Percentiles rank a stretch among this genome's conserved stretches.
phyloP scores from a whole-genome alignment of 2,329 filamentous ascomycete species.

The Sarocladiaceae sp. region DNA sequence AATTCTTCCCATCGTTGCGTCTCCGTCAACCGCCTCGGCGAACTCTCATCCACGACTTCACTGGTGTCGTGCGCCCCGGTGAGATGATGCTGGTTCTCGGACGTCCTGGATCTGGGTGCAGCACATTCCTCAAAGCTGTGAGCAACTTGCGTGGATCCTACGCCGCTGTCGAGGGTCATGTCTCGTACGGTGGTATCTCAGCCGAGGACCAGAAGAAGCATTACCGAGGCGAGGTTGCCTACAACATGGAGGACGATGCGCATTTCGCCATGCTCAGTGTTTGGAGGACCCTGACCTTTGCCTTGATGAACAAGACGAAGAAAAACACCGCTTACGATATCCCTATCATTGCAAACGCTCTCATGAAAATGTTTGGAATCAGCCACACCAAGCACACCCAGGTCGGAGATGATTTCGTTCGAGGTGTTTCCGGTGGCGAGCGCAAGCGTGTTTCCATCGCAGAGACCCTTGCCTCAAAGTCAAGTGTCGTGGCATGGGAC shows the following conservation, averaged over 20 bases:
- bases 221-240: slow-evolving; percentile 71
- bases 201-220: slow-evolving; percentile 60
- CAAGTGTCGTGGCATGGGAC: slow-evolving; percentile 71
- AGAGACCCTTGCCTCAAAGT: slow-evolving; percentile 68
- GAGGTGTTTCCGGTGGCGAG: slow-evolving; percentile 75
- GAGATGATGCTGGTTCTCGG: slow-evolving; percentile 47
- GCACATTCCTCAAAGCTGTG: slow-evolving; percentile 70
- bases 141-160: slow-evolving; percentile 63
- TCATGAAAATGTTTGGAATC: slow-evolving; percentile 75
- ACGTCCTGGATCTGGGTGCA: slow-evolving; percentile 67
- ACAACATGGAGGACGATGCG: slow-evolving; percentile 70
- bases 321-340: slow-evolving; percentile 59
- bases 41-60: slow-evolving; percentile 25
- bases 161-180: slow-evolving; percentile 60
- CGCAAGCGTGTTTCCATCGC: slow-evolving; percentile 74
- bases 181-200: slow-evolving; percentile 65
- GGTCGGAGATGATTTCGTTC: slow-evolving; percentile 66
- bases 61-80: slow-evolving; percentile 27
- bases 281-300: slow-evolving; percentile 71
- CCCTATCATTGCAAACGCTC: slow-evolving; percentile 60
- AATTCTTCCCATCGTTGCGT: slow-evolving; percentile 16
- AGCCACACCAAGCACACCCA: slow-evolving; percentile 66
- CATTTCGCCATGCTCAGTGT: slow-evolving; percentile 71
- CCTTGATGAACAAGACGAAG: slow-evolving; percentile 68
- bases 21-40: slow-evolving; percentile 19